Conservation (phyloP, 2,329 filamentous ascomycete species). For the Sporothrix humicola region DNA sequence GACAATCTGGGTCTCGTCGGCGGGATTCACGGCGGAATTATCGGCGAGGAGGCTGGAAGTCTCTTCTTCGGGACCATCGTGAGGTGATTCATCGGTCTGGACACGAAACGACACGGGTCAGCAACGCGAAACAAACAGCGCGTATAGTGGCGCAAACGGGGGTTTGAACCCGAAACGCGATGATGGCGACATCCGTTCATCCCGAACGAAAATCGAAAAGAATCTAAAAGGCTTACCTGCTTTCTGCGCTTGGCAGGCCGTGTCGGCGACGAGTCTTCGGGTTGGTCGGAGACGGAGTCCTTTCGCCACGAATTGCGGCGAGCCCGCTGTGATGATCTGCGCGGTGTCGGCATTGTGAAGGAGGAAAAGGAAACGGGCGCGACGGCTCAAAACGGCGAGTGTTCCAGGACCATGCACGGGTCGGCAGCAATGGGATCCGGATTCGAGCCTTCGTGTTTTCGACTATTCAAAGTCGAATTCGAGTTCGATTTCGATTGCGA, state of each 20-base stretch:
- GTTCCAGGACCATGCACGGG: slow-evolving; percentile 27
- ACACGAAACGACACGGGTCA: slow-evolving; percentile 15
- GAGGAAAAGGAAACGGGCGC: slow-evolving; percentile 22
- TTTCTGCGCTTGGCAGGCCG: slow-evolving; percentile 69
- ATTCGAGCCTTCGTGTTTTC: not conserved
- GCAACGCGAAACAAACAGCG: slow-evolving; percentile 12
- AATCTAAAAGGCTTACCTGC: slow-evolving; percentile 53
- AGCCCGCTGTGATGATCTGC: slow-evolving; percentile 44
- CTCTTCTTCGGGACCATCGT: slow-evolving; percentile 54
- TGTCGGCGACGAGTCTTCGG: slow-evolving; percentile 62
- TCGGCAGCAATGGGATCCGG: slow-evolving; percentile 10
- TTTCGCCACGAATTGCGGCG: slow-evolving; percentile 44
- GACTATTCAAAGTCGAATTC: too few relatives aligned
- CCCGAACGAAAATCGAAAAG: too few relatives aligned
- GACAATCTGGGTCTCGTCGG: slow-evolving; percentile 62
- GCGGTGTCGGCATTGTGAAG: slow-evolving; percentile 43
- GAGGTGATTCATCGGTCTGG: slow-evolving; percentile 52
- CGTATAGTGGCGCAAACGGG: slow-evolving; percentile 25
- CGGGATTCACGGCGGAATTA: slow-evolving; percentile 48
- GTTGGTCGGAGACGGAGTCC: slow-evolving; percentile 41
- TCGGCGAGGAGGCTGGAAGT: slow-evolving; percentile 52
- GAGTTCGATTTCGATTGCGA: too few relatives aligned
- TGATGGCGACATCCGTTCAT: not conserved
- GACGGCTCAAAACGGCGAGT: slow-evolving; percentile 17
- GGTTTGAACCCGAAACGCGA: not conserved